Conservation (phyloP, 2,329 filamentous ascomycete species). For the Alternaria dauci region DNA sequence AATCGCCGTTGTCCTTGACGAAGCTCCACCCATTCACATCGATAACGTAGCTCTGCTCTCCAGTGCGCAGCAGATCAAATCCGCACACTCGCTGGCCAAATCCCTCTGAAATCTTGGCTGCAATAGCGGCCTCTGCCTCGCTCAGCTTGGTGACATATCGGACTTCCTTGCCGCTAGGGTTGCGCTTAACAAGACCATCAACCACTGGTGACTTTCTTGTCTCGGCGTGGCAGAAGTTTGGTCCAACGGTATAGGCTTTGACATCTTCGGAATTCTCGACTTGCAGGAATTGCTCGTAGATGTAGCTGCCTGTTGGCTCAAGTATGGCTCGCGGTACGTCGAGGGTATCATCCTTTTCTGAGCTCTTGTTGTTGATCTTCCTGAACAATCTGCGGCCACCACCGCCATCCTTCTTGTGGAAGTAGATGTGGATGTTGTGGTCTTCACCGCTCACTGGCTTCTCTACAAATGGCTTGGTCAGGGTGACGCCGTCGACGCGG, state of each 20-base stretch:
- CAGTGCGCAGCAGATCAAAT: slow-evolving; percentile 89
- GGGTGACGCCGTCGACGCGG: slow-evolving; percentile 80
- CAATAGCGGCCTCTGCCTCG: slow-evolving; percentile 82
- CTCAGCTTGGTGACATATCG: slow-evolving; percentile 90
- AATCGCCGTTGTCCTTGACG: slow-evolving; percentile 98
- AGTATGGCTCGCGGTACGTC: slow-evolving; percentile 80
- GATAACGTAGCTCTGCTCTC: slow-evolving; percentile 93
- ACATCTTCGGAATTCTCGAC: slow-evolving; percentile 98
- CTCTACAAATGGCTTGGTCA: slow-evolving; percentile 96
- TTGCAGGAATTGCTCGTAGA: slow-evolving; percentile 96
- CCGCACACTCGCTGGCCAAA: slow-evolving; percentile 97
- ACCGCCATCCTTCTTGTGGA: slow-evolving; percentile 83
- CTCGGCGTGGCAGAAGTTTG: slow-evolving; percentile 93
- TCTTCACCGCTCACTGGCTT: slow-evolving; percentile 99
- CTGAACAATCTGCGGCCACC: slow-evolving; percentile 92
- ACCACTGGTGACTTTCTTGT: slow-evolving; percentile 97
- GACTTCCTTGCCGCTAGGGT: slow-evolving; percentile 96
- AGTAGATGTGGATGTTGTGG: slow-evolving; percentile 99
- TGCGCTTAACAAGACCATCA: slow-evolving; percentile 92
- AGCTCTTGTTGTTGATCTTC: slow-evolving; percentile 99
- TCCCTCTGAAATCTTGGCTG: slow-evolving; percentile 85
- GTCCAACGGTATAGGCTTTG: slow-evolving; percentile 96
- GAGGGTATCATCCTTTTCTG: slow-evolving; percentile 85
- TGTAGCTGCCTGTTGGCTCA: slow-evolving; percentile 82
- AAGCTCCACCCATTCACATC: slow-evolving; percentile 99